These are phyloP conservation scores for Oxytropis ochrocephala DNA, from an alignment of 306 rosid species.

Conservation along the genomic window DNA sequence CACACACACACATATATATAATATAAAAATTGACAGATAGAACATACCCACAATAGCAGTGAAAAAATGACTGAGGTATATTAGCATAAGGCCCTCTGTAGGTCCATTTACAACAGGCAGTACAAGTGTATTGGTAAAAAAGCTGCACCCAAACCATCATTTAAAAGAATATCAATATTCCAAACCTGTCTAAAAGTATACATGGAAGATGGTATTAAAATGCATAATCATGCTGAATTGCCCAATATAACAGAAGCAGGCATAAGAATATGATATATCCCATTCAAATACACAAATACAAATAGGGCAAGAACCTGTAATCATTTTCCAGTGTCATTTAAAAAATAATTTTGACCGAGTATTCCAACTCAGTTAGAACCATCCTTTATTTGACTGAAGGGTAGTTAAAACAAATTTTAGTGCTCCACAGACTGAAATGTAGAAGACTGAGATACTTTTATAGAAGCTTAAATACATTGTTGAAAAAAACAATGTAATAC, in stretches of 20 bases:
- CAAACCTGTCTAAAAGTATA: no score
- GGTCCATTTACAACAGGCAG: conserved; percentile 93
- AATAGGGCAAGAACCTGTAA: background rate
- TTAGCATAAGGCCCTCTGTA: conserved; percentile 92
- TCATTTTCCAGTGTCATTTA: conserved; percentile 11
- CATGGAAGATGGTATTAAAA: background rate
- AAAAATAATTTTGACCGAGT: background rate
- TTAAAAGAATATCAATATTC: conserved; percentile 20
- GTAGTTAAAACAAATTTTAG: background rate
- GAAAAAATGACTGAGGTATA: conserved; percentile 65
- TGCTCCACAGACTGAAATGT: background rate
- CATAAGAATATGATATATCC: background rate
- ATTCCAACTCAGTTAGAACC: conserved; percentile 5
- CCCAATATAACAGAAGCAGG: background rate
- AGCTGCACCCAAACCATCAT: conserved; percentile 52
- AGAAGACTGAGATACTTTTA: background rate
- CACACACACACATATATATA: no score
- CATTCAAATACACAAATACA: background rate
- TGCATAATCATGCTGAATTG: background rate
- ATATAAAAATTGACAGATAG: conserved; percentile 10
- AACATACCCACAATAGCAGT: conserved; percentile 83
- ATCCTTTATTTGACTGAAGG: background rate
- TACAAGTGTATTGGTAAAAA: conserved; percentile 80
- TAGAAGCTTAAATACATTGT: background rate
- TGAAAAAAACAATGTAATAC: background rate